Percentiles rank a stretch among this genome's conserved stretches.
These are phyloP conservation scores for Syzygium aqueum DNA, from an alignment of 345 rosid genomes.

Conservation along the genomic window DNA sequence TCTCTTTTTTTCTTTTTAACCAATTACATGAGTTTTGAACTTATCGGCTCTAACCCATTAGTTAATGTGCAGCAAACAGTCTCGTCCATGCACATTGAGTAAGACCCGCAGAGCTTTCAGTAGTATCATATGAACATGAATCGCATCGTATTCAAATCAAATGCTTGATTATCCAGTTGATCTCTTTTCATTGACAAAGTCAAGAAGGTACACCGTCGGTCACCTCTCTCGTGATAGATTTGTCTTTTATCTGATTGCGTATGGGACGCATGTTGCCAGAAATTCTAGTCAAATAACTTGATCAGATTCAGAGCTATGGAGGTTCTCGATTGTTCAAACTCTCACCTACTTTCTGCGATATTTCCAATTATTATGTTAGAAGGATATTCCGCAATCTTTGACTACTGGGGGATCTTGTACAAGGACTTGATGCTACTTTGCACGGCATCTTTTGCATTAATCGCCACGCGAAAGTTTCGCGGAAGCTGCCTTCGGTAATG, in stretches of 20 bases:
- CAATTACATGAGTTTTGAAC: neutral
- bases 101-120: neutral
- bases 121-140: neutral
- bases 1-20: neutral
- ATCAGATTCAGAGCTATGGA: neutral
- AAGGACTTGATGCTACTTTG: neutral
- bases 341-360: no score
- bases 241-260: no score
- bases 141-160: neutral
- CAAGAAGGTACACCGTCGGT: neutral
- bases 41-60: neutral
- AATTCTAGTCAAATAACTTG: neutral
- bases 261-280: neutral
- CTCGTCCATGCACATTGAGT: neutral
- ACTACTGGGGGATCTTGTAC: neutral
- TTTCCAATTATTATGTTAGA: neutral
- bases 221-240: neutral
- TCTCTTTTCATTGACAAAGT: neutral
- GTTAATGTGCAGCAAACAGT: neutral
- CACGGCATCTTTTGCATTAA: neutral
- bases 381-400: neutral
- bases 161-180: rapidly evolving
- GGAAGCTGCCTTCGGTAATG: neutral
- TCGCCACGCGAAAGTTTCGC: neutral
- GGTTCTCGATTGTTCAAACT: neutral